A percentile compares a stretch with the other conserved stretches of the same genome.
These are phyloP conservation scores for Claviceps spartinae DNA, from an alignment of 2,329 filamentous ascomycete genomes.

Conservation along the genomic window DNA sequence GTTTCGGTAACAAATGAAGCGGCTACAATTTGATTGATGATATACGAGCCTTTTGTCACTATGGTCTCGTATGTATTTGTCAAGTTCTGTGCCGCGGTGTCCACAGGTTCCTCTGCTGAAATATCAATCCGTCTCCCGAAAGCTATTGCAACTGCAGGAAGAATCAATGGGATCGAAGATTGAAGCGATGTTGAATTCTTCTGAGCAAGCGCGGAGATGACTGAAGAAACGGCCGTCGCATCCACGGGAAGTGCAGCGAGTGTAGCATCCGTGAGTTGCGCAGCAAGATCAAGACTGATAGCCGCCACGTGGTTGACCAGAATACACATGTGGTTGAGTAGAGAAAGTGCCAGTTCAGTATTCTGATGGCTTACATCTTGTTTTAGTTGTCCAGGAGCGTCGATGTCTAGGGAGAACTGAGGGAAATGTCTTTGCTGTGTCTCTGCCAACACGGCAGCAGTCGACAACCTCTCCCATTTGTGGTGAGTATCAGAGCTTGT, in stretches of 20 bases:
- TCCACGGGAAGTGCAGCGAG: slow-evolving; percentile 10
- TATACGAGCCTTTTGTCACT: slow-evolving; percentile 8
- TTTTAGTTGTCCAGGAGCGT: background rate
- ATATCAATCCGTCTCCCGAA: slow-evolving; percentile 7
- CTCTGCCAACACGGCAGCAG: background rate
- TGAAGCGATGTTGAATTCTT: slow-evolving; percentile 6
- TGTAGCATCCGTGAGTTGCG: slow-evolving; percentile 12
- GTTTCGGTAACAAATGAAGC: slow-evolving; percentile 1
- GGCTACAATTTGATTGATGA: slow-evolving; percentile 12
- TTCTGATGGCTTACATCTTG: background rate
- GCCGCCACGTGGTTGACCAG: slow-evolving; percentile 9
- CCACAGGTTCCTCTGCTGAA: background rate
- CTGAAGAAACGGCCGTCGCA: slow-evolving; percentile 7
- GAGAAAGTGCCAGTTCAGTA: slow-evolving; percentile 3
- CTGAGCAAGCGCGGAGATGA: slow-evolving; percentile 8
- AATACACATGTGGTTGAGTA: slow-evolving; percentile 9
- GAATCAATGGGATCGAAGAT: slow-evolving; percentile 10
- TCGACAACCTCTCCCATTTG: background rate
- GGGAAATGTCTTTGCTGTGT: background rate
- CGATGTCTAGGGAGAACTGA: background rate
- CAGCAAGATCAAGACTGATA: slow-evolving; percentile 9
- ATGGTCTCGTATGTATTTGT: slow-evolving; percentile 8
- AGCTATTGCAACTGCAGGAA: slow-evolving; percentile 12
- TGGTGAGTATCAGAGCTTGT: background rate
- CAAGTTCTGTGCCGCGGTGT: slow-evolving; percentile 1